Conservation (phyloP, 441 rosid species). For the Corymbia citriodora region DNA sequence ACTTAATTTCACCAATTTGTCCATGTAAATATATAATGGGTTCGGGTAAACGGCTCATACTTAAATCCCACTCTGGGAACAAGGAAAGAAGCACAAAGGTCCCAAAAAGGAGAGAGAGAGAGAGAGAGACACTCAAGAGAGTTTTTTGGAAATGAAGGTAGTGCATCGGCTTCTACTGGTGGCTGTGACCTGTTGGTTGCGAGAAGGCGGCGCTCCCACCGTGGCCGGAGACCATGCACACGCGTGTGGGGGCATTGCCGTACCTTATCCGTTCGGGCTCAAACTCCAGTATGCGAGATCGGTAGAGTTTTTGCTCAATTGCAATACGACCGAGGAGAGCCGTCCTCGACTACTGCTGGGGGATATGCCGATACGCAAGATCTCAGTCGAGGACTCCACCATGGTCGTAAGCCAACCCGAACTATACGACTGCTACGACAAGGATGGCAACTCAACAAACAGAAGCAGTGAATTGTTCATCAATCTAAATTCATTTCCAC, state of each 20-base stretch:
- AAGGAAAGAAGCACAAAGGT: not conserved
- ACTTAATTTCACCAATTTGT: not conserved
- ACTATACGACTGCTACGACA: too few species aligned
- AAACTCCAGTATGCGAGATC: not conserved
- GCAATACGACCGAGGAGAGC: accelerated
- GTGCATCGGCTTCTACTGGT: not conserved
- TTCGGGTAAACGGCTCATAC: not conserved
- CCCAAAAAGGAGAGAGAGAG: not conserved
- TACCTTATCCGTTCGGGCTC: not conserved
- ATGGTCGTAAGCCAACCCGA: not conserved
- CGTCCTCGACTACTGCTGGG: not conserved
- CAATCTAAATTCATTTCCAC: not conserved
- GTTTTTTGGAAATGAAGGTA: not conserved
- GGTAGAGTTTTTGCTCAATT: accelerated
- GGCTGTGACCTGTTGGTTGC: not conserved
- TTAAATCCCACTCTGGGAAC: not conserved
- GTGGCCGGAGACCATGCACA: not conserved
- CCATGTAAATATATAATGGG: not conserved
- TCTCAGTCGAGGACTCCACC: not conserved
- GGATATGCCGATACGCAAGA: not conserved
- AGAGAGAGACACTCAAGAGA: too few species aligned
- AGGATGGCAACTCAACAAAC: accelerated
- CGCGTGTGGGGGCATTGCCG: not conserved
- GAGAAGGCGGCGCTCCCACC: not conserved
- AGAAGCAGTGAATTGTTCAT: accelerated